Evolutionary conservation across 306 rosid genomes (phyloP), one percentile per base, ranked within the genome.

Genomic region (Luffa aegyptiaca): DNA sequence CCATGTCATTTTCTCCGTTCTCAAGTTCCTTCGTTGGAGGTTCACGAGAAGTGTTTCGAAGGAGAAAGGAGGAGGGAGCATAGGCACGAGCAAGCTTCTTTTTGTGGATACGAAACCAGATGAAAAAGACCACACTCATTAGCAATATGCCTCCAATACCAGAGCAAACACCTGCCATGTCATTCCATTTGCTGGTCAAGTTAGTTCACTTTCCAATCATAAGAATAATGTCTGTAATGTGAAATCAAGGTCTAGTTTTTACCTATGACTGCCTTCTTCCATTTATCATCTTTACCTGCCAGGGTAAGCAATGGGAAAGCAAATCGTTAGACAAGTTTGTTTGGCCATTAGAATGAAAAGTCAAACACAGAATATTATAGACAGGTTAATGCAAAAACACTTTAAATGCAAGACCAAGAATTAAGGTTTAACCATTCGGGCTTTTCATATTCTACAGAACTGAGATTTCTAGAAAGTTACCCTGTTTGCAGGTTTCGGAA

Each of bases 401-500:
- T 39, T 39, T 66, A 17, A 39, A 39, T 39, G 33, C 12, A 42
- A 69, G 75, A 21, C 13, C 57, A 26, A 74, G 21, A 46, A 31
- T 39, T 65, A 17, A 14, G 20, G 70, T 5, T 63, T 63, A 33
- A 62, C 68, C 3, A 12, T 35, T 63, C 5, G 70, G 21, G 45
- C 1, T 3, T 13, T 5, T 35, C 70, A 45, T 63, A 63, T 63
- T 33, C 5, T 42, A 45, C 35, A 44, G 55, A 41, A 17, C 52
- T 69, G 10, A 45, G 14, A 46, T 46, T 46, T 48, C 57, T 14
- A 44, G 9, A 72, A 20, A 75, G 74, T 79, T 91, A 90, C 89
- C 92, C 62, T 83, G 69, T 68, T 86, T 79, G 81, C 93, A 93
- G 53, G 82, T 80, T 81, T 82, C 75, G 0, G 4, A 14, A 81